Base-by-base conservation (phyloP, 352 stramenopile species). In the Pythium biforme region DNA sequence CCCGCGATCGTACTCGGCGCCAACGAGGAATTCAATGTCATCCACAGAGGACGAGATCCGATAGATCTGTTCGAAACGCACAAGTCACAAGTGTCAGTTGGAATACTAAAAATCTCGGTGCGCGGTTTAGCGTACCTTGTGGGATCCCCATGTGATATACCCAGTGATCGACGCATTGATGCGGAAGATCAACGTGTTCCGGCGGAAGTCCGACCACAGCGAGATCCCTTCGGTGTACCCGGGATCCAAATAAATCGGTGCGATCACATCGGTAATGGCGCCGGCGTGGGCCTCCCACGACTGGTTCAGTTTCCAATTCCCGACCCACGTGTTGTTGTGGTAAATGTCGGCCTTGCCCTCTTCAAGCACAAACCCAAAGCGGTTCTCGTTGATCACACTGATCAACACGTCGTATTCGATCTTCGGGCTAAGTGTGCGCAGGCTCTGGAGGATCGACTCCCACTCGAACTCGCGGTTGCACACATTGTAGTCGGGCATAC, bases 401-500 rank as follows among this genome's bases (percentile, higher is more conserved):
- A 92, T 86, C 47, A 95, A 62, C 48, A 95, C 80, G 50, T 95
- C 73, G 39, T 95, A 95, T 59, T 94, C 70, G 48, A 95, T 89
- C 62, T 91, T 92, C 0, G 86, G 86, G 37, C 89, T 73, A 7
- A 94, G 50, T 37, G 74, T 85, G 46, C 76, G 67, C 43, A 95
- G 69, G 46, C 86, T 95, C 54, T 86, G 73, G 15, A 95, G 61
- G 62, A 94, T 92, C 10, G 86, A 95, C 46, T 89, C 83, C 86
- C 86, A 95, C 47, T 95, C 84, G 63, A 95, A 95, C 65, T 94
- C 71, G 17, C 86, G 86, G 43, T 95, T 95, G 79, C 86, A 95
- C 20, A 95, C 84, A 52, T 94, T 91, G 73, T 95, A 95, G 65
- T 95, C 84, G 1, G 86, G 86, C 61, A 92, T 85, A 25, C 86